Conservation (phyloP, 1,284 basidiomycete species). For the Coniferiporia sulphurascens region DNA sequence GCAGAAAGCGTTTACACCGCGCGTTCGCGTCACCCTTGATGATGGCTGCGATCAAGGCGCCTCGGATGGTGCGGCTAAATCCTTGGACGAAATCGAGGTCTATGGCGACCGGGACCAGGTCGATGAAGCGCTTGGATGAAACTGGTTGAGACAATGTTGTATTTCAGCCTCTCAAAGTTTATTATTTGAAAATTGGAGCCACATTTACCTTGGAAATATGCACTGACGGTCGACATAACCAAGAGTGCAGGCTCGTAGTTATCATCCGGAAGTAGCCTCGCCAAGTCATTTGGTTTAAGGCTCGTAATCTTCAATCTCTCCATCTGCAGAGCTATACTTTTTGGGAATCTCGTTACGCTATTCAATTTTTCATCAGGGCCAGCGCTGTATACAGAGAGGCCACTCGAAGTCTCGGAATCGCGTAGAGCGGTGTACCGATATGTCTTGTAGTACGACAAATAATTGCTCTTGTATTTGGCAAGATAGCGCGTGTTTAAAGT, state of each 20-base stretch:
- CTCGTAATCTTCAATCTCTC: constrained; percentile 39
- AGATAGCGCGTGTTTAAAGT: constrained; percentile 59
- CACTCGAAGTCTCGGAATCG: neutral
- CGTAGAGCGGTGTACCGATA: constrained; percentile 29
- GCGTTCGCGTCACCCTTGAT: constrained; percentile 41
- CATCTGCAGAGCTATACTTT: constrained; percentile 2
- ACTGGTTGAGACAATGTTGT: constrained; percentile 35
- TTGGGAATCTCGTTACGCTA: no score
- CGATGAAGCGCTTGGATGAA: constrained; percentile 62
- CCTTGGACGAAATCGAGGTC: constrained; percentile 52
- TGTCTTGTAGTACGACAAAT: constrained; percentile 43
- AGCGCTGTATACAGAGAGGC: no score
- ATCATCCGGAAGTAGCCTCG: constrained; percentile 46
- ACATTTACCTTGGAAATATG: constrained; percentile 62
- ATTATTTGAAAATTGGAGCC: neutral
- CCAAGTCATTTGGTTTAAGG: constrained; percentile 38
- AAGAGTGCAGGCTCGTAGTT: constrained; percentile 48
- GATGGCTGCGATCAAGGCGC: constrained; percentile 40
- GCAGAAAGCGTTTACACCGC: constrained; percentile 48
- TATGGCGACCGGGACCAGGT: constrained; percentile 58
- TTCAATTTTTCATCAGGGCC: no score
- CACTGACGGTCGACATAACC: constrained; percentile 68
- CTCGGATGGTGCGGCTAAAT: constrained; percentile 36
- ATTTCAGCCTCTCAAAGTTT: neutral
- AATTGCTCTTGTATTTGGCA: constrained; percentile 51